Percentiles rank a stretch among this genome's conserved stretches.
Conservation (phyloP, 2,329 filamentous ascomycete genomes). For the Trichoderma citrinoviride region DNA sequence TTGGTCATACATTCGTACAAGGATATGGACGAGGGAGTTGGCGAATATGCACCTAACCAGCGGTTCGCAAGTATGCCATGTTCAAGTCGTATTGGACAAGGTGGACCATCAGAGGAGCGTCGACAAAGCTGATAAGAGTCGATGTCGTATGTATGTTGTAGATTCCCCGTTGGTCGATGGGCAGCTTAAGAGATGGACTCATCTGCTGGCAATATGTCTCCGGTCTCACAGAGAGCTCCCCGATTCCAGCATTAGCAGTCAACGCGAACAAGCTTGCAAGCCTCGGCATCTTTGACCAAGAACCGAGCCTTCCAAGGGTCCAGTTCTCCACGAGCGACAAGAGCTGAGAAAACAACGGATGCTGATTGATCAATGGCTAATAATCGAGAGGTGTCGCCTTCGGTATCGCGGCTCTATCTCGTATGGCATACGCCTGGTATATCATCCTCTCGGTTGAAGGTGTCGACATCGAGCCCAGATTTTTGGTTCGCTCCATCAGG, state of each 20-base stretch:
- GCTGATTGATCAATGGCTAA: conserved; percentile 12
- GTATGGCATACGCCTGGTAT: conserved; percentile 4
- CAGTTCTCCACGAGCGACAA: background rate
- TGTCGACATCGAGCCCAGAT: background rate
- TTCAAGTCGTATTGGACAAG: background rate
- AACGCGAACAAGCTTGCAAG: background rate
- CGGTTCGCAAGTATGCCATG: background rate
- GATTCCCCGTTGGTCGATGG: background rate
- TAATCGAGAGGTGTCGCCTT: conserved; percentile 6
- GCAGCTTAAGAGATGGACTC: background rate
- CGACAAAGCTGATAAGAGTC: background rate
- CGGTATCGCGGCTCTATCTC: background rate
- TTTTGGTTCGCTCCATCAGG: background rate
- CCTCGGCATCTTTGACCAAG: background rate
- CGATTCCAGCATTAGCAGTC: background rate
- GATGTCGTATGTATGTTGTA: background rate
- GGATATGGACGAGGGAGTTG: background rate
- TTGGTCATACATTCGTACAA: background rate
- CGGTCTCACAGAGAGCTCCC: background rate
- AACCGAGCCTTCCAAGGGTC: background rate
- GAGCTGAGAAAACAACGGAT: background rate
- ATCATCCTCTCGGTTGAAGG: background rate
- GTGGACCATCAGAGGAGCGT: background rate
- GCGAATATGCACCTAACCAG: background rate
- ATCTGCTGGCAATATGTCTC: background rate